Evolutionary conservation across 805 yeast species (phyloP).

Genomic region (Cyberlindnera americana): DNA sequence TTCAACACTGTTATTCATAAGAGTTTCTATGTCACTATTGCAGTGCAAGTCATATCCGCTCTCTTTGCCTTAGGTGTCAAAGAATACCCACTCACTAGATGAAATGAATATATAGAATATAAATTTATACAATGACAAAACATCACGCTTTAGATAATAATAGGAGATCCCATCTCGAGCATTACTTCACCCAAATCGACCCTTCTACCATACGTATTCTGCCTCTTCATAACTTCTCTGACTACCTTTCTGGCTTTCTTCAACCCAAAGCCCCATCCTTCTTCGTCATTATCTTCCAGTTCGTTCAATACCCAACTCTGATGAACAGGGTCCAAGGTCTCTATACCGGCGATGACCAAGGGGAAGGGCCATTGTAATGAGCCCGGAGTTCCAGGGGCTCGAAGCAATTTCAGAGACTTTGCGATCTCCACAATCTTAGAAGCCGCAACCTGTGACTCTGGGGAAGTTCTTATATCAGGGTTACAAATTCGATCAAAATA

Average conservation of each 20-base stretch:
- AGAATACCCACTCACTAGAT: constrained; percentile 5
- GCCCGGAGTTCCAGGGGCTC: constrained; percentile 8
- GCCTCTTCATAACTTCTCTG: constrained; percentile 5
- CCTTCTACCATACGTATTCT: constrained; percentile 8
- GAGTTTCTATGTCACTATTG: constrained; percentile 6
- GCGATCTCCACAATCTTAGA: constrained; percentile 7
- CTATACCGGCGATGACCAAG: constrained; percentile 9
- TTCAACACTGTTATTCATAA: constrained; percentile 8
- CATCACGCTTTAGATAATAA: not conserved
- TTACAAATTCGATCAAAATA: constrained; percentile 7
- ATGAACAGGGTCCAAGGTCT: constrained; percentile 3
- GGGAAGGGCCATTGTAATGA: constrained; percentile 14
- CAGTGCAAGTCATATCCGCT: constrained; percentile 4
- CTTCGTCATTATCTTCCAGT: constrained; percentile 6
- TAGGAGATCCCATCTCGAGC: constrained; percentile 1
- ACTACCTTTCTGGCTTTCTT: constrained; percentile 2
- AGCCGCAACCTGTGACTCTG: constrained; percentile 5
- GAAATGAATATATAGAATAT: not conserved
- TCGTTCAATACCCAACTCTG: constrained; percentile 10
- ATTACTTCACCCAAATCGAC: constrained; percentile 9
- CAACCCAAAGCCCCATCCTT: constrained; percentile 9
- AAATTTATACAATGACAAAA: not conserved
- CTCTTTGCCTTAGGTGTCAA: constrained; percentile 5
- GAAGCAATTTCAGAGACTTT: not conserved
- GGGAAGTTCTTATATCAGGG: constrained; percentile 8